Evolutionary conservation across 208 protist species (phyloP).

Genomic region (Cochliopodium minus): DNA sequence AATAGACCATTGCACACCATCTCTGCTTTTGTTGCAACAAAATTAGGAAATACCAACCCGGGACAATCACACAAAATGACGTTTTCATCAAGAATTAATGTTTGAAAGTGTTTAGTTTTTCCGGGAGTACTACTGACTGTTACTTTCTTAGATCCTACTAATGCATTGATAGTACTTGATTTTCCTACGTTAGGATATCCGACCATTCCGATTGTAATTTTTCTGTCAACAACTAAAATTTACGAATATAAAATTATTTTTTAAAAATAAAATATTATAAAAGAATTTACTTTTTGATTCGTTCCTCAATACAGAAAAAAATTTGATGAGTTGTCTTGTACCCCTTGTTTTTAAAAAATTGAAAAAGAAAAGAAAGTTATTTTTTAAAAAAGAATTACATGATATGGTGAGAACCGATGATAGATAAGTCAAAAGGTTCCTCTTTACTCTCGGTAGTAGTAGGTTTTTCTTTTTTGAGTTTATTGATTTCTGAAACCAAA

Average conservation of each 20-base stretch:
- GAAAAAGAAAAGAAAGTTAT: too few relatives aligned
- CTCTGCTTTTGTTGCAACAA: slow-evolving; percentile 54
- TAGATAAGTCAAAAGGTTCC: too few relatives aligned
- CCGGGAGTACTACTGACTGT: slow-evolving; percentile 82
- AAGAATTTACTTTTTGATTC: too few relatives aligned
- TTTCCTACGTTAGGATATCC: slow-evolving; percentile 98
- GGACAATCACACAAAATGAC: slow-evolving; percentile 89
- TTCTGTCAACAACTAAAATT: too few relatives aligned
- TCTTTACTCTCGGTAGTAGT: too few relatives aligned
- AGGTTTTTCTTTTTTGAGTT: slow-evolving; percentile 26
- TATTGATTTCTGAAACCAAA: slow-evolving; percentile 13
- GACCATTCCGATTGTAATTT: slow-evolving; percentile 70
- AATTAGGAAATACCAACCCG: slow-evolving; percentile 57
- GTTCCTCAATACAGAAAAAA: too few relatives aligned
- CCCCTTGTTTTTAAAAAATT: too few relatives aligned
- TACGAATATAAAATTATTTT: too few relatives aligned
- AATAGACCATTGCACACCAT: slow-evolving; percentile 89
- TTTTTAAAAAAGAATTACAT: too few relatives aligned
- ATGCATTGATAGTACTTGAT: slow-evolving; percentile 85
- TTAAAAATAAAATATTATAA: too few relatives aligned
- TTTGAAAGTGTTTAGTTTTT: slow-evolving; percentile 97
- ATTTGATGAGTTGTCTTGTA: too few relatives aligned
- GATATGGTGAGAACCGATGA: too few relatives aligned
- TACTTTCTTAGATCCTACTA: slow-evolving; percentile 75
- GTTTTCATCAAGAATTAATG: slow-evolving; percentile 66